Percentiles rank a stretch among this genome's conserved stretches.
These are phyloP conservation scores for Primulina huaijiensis DNA, from an alignment of 257 asterid species.

Conservation along the genomic window DNA sequence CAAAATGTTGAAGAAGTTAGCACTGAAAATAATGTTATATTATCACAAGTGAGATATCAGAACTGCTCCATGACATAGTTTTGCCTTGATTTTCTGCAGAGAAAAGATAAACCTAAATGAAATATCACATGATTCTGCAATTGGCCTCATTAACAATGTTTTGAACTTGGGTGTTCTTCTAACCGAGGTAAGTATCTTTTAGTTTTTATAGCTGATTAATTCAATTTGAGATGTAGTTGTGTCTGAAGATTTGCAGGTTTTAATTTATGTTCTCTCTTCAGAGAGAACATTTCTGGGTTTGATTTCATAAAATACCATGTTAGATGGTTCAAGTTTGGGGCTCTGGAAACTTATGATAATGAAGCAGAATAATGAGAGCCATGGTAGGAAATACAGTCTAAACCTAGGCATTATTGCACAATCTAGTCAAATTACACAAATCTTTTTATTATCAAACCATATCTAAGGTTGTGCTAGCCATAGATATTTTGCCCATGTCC, in stretches of 20 bases:
- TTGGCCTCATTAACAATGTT: slow-evolving; percentile 71
- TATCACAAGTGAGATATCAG: slow-evolving; percentile 6
- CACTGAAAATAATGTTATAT: slow-evolving; percentile 11
- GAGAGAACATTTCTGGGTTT: too few species aligned
- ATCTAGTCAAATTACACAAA: not conserved
- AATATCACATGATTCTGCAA: slow-evolving; percentile 93
- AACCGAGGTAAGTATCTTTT: slow-evolving; percentile 61
- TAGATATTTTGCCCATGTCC: too few species aligned
- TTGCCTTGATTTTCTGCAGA: slow-evolving; percentile 42
- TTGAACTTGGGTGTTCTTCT: slow-evolving; percentile 79
- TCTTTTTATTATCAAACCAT: not conserved
- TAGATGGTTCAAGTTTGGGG: not conserved
- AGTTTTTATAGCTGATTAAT: slow-evolving; percentile 19
- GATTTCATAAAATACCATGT: too few species aligned
- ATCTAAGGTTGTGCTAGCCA: too few species aligned
- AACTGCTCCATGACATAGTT: slow-evolving; percentile 19
- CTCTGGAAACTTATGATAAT: not conserved
- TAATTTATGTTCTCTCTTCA: too few species aligned
- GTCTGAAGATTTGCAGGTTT: not conserved
- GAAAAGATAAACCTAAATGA: slow-evolving; percentile 83
- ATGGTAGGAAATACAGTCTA: not conserved
- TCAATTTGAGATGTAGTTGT: slow-evolving; percentile 1
- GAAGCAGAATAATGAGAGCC: not conserved
- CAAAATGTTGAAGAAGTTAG: slow-evolving; percentile 87
- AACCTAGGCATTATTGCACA: slow-evolving; percentile 4